A percentile compares a stretch with the other conserved stretches of the same genome.
Evolutionary conservation across 768 basidiomycete species (phyloP).

Genomic region (Amylocystis lapponica): DNA sequence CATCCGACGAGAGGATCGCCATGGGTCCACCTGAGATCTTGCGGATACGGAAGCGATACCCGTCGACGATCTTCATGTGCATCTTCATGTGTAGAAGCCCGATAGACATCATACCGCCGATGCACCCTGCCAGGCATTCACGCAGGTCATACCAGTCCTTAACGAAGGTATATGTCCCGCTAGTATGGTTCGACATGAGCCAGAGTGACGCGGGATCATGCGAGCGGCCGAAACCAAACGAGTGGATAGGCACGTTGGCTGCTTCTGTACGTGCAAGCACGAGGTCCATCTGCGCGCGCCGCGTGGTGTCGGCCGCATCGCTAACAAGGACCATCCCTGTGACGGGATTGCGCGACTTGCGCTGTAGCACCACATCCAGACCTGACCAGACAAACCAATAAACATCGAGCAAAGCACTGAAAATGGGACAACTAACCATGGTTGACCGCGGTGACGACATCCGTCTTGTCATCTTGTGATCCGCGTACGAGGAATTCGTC

Average conservation of each 20-base stretch:
- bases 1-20: slow-evolving; percentile 85
- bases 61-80: slow-evolving; percentile 90
- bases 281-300: slow-evolving; percentile 96
- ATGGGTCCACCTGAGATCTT: slow-evolving; percentile 91
- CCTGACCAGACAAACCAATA: slow-evolving; percentile 36
- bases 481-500: slow-evolving; percentile 64
- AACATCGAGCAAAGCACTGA: background rate
- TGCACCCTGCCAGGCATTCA: slow-evolving; percentile 86
- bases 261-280: slow-evolving; percentile 96
- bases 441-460: slow-evolving; percentile 98
- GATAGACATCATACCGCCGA: slow-evolving; percentile 96
- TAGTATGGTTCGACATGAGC: slow-evolving; percentile 98
- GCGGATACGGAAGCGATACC: slow-evolving; percentile 84
- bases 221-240: slow-evolving; percentile 93
- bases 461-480: slow-evolving; percentile 88
- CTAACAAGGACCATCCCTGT: slow-evolving; percentile 92
- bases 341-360: slow-evolving; percentile 85
- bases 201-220: slow-evolving; percentile 97
- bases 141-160: slow-evolving; percentile 97
- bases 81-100: slow-evolving; percentile 91
- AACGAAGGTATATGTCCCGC: slow-evolving; percentile 96
- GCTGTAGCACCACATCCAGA: slow-evolving; percentile 90
- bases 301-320: slow-evolving; percentile 87
- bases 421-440: slow-evolving; percentile 48
- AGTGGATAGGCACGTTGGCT: slow-evolving; percentile 94